These are phyloP conservation scores for Dittrichia graveolens DNA, from an alignment of 129 eudicot species.

Conservation along the genomic window DNA sequence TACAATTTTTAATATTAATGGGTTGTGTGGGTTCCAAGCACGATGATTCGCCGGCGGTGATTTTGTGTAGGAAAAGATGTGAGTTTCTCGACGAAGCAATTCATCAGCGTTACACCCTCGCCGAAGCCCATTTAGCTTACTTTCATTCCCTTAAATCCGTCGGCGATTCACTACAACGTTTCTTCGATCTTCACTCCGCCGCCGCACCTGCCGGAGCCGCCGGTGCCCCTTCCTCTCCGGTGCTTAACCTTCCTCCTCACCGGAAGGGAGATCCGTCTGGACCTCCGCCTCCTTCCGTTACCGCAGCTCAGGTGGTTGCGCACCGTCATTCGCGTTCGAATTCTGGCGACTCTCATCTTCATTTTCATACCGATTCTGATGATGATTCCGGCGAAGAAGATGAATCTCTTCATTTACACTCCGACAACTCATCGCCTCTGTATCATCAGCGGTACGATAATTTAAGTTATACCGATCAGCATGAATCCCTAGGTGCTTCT, in stretches of 20 bases:
- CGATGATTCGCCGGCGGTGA: slow-evolving; percentile 72
- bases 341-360: slow-evolving; percentile 71
- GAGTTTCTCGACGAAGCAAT: slow-evolving; percentile 67
- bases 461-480: slow-evolving; percentile 30
- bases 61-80: slow-evolving; percentile 67
- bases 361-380: slow-evolving; percentile 63
- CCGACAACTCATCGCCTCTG: slow-evolving; percentile 40
- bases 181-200: slow-evolving; percentile 40
- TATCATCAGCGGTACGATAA: slow-evolving; percentile 35
- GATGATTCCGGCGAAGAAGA: slow-evolving; percentile 36
- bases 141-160: slow-evolving; percentile 60
- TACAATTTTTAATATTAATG: slow-evolving; percentile 34
- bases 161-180: slow-evolving; percentile 60
- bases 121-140: slow-evolving; percentile 78
- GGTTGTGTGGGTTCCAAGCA: slow-evolving; percentile 86
- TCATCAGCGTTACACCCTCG: slow-evolving; percentile 62
- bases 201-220: not conserved
- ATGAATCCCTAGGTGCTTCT: slow-evolving; percentile 39
- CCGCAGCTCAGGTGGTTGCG: slow-evolving; percentile 16
- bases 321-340: slow-evolving; percentile 35
- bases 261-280: slow-evolving; percentile 42
- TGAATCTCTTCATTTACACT: slow-evolving; percentile 52
- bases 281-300: slow-evolving; percentile 21
- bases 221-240: slow-evolving; percentile 30
- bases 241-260: slow-evolving; percentile 49